Base-by-base conservation (phyloP, 1,139 yeast genomes). In the Pichia sp. region DNA sequence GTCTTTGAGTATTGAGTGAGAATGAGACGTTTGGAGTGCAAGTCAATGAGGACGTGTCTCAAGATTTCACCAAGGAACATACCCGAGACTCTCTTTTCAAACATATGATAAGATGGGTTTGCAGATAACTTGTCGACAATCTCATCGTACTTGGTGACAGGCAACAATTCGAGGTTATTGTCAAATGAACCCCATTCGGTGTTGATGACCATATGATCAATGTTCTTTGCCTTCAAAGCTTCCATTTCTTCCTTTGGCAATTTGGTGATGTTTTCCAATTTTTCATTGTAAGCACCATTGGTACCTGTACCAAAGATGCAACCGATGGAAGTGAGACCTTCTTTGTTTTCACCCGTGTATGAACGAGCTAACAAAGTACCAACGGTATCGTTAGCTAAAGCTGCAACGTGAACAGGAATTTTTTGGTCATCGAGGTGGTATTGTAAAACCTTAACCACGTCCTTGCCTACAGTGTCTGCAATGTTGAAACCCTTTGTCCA, bases 181-280 rank as follows among this genome's bases (percentile, higher is more conserved):
- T 88, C 97, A 55, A 87, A 88, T 29, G 95, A 84, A 43, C 97
- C 97, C 96, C 97, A 88, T 63, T 88, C 97, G 29, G 96, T 87
- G 64, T 88, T 88, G 53, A 88, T 71, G 40, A 86, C 83, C 96
- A 88, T 88, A 42, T 84, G 79, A 3, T 67, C 64, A 42, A 73
- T 72, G 22, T 72, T 75, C 32, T 62, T 56, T 20, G 60, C 50
- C 35, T 63, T 64, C 33, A 70, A 54, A 28, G 66, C 61, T 17
- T 66, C 67, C 6, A 64, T 49, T 10, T 62, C 56, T 10, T 62
- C 62, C 0, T 62, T 58, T 21, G 69, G 67, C 42, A 87, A 66
- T 60, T 88, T 88, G 39, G 72, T 72, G 48, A 91, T 83, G 35
- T 77, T 71, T 30, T 72, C 77, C 39, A 85, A 58, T 39, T 74